phyloP scores from a whole-genome alignment of 73 alveolate species.

The Breviolum minutum region DNA sequence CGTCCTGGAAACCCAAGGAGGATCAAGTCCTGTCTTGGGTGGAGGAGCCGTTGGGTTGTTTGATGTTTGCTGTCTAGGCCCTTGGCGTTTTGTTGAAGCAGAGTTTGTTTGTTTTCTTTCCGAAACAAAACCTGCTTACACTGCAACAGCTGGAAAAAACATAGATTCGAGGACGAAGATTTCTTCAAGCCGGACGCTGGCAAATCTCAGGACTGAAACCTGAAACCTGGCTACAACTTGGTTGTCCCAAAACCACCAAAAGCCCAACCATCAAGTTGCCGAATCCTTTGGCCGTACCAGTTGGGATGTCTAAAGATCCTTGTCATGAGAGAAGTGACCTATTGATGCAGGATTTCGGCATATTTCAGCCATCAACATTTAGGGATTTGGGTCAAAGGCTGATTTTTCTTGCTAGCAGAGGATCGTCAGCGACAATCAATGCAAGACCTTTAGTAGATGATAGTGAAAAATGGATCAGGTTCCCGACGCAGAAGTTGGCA shows the following conservation, averaged over 20 bases:
- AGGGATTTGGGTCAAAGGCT: too few species aligned
- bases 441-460: too few species aligned
- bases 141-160: background rate
- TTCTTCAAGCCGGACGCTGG: conserved; percentile 77
- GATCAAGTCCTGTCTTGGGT: conserved; percentile 88
- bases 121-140: background rate
- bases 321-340: too few species aligned
- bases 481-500: too few species aligned
- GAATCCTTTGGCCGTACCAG: background rate
- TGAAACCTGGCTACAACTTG: background rate
- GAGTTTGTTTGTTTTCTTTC: background rate
- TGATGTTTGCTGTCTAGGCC: background rate
- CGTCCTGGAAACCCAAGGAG: background rate
- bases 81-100: background rate
- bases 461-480: too few species aligned
- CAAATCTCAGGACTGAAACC: conserved; percentile 22
- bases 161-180: conserved; percentile 21
- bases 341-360: too few species aligned
- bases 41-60: conserved; percentile 17
- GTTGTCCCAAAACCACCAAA: background rate
- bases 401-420: too few species aligned
- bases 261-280: background rate
- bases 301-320: too few species aligned
- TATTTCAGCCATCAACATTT: too few species aligned
- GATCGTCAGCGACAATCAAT: too few species aligned